Conservation (phyloP, 352 stramenopile species). For the Pythium oligandrum region DNA sequence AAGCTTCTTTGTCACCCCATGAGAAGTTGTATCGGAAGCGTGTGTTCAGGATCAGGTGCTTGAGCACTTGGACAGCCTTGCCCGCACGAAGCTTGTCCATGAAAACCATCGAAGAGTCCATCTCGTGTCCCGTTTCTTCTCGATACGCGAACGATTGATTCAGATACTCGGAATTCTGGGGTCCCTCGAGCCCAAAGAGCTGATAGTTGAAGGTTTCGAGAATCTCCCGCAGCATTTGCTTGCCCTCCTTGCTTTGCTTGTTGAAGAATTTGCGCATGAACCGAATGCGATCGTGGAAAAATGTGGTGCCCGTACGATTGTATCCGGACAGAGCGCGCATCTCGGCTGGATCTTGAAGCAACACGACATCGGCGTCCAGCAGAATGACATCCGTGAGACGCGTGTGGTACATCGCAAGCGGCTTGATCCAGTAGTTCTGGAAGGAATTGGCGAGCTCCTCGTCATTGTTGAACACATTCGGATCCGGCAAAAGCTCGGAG, state of each 20-base stretch:
- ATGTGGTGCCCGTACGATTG: slow-evolving; percentile 38
- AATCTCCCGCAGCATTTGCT: too few species aligned
- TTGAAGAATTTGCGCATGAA: slow-evolving; percentile 27
- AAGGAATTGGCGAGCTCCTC: slow-evolving; percentile 3
- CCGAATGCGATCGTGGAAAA: slow-evolving; percentile 56
- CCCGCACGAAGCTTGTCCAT: slow-evolving; percentile 52
- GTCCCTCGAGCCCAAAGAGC: too few species aligned
- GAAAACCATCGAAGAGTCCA: slow-evolving; percentile 68
- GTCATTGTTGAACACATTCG: slow-evolving; percentile 6
- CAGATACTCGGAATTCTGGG: slow-evolving; percentile 11
- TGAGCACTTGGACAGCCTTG: slow-evolving; percentile 53
- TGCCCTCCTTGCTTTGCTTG: neutral
- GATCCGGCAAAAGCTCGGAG: neutral
- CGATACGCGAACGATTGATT: slow-evolving; percentile 38
- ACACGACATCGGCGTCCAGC: slow-evolving; percentile 52
- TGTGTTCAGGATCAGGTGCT: slow-evolving; percentile 57
- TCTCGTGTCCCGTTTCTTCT: slow-evolving; percentile 47
- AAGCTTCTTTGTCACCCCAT: slow-evolving; percentile 69
- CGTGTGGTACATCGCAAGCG: slow-evolving; percentile 49
- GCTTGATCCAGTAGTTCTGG: slow-evolving; percentile 59
- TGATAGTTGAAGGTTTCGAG: too few species aligned
- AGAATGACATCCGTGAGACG: slow-evolving; percentile 40
- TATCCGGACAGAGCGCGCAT: slow-evolving; percentile 35
- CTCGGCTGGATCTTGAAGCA: slow-evolving; percentile 34
- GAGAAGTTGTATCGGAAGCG: slow-evolving; percentile 64